A percentile compares a stretch with the other conserved stretches of the same genome.
Conservation (phyloP, 805 yeast species). For the Cyberlindnera amylophila region DNA sequence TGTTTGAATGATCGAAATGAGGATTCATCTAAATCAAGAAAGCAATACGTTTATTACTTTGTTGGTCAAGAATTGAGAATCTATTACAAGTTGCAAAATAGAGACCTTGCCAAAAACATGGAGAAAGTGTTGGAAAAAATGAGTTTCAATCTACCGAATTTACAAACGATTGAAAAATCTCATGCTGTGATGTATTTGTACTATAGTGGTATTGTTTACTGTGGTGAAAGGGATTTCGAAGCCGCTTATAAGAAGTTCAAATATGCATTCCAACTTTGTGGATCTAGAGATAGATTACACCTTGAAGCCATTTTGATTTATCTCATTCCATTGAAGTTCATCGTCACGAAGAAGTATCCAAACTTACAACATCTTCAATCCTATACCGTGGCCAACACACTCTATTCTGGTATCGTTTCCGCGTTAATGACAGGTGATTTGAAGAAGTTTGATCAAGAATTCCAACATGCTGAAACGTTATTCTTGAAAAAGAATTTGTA, state of each 20-base stretch:
- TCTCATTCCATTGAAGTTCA: constrained; percentile 60
- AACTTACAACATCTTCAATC: constrained; percentile 33
- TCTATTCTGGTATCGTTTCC: constrained; percentile 29
- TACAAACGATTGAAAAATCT: constrained; percentile 40
- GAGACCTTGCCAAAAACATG: constrained; percentile 70
- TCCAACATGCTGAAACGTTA: constrained; percentile 43
- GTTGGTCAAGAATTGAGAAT: constrained; percentile 65
- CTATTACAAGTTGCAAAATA: constrained; percentile 61
- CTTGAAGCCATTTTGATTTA: constrained; percentile 45
- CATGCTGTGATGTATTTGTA: constrained; percentile 63
- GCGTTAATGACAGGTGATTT: constrained; percentile 52
- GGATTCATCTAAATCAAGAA: constrained; percentile 45
- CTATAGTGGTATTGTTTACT: constrained; percentile 62
- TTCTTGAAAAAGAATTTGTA: constrained; percentile 59
- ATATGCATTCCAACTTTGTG: constrained; percentile 36
- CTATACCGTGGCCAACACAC: constrained; percentile 44
- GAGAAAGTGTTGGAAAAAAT: constrained; percentile 64
- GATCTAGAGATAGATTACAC: constrained; percentile 19
- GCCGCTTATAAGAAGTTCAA: constrained; percentile 49
- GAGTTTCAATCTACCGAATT: constrained; percentile 47
- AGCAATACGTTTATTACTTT: constrained; percentile 65
- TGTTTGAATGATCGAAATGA: constrained; percentile 76
- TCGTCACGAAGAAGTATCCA: constrained; percentile 48
- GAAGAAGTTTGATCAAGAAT: constrained; percentile 40
- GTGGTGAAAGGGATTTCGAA: constrained; percentile 58